Percentiles rank a stretch among this genome's conserved stretches.
Conservation (phyloP, 2,329 filamentous ascomycete species). For the Pseudodiploospora longispora region DNA sequence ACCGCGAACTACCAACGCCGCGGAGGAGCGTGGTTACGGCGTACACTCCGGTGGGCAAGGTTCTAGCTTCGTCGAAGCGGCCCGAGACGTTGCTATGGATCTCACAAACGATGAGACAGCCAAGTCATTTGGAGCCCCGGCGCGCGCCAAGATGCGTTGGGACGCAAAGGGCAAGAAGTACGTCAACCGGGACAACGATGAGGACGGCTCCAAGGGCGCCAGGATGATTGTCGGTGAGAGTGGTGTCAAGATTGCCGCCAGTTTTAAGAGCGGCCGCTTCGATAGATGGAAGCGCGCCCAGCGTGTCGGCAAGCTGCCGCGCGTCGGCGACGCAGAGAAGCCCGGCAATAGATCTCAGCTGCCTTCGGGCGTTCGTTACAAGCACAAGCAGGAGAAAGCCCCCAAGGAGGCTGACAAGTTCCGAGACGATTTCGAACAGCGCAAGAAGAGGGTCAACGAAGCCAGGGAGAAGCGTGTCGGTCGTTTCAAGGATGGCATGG, state of each 20-base stretch:
- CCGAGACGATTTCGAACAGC: constrained; percentile 80
- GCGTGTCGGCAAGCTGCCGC: constrained; percentile 68
- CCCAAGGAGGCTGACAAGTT: constrained; percentile 92
- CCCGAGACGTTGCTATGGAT: constrained; percentile 86
- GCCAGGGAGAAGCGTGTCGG: constrained; percentile 79
- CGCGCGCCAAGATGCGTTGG: constrained; percentile 77
- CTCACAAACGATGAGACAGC: constrained; percentile 79
- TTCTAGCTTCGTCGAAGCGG: constrained; percentile 77
- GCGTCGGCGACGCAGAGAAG: constrained; percentile 73
- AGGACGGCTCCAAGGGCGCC: constrained; percentile 70
- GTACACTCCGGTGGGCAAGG: constrained; percentile 74
- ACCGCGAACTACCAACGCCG: constrained; percentile 69
- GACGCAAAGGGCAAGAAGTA: constrained; percentile 97
- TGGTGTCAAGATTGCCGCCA: constrained; percentile 91
- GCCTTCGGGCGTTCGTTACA: constrained; percentile 50
- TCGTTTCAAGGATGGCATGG: constrained; percentile 62
- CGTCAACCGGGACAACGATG: constrained; percentile 83
- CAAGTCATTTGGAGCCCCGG: constrained; percentile 70
- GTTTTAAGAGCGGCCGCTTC: constrained; percentile 88
- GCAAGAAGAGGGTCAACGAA: constrained; percentile 83
- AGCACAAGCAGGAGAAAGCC: constrained; percentile 78
- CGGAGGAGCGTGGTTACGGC: constrained; percentile 87
- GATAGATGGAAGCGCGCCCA: constrained; percentile 87
- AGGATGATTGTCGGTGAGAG: constrained; percentile 80
- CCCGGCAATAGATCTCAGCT: constrained; percentile 18